A percentile compares a stretch with the other conserved stretches of the same genome.
These are phyloP conservation scores for Capsicum pubescens DNA, from an alignment of 257 asterid species.

Conservation along the genomic window DNA sequence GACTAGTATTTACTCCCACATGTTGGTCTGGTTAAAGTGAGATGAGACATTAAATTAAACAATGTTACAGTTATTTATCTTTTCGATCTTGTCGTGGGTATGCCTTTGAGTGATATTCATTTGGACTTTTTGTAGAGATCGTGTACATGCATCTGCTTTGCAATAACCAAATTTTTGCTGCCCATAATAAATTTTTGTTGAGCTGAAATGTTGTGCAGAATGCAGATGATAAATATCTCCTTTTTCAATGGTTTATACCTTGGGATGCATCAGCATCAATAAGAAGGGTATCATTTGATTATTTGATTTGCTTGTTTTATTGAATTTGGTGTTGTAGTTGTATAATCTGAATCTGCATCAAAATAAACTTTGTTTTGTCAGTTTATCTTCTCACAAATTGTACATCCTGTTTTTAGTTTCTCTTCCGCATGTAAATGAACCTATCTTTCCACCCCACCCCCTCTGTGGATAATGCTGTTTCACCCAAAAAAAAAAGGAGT, in stretches of 20 bases:
- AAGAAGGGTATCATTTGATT: neutral
- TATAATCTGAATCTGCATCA: neutral
- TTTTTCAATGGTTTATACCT: neutral
- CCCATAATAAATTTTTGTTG: conserved; percentile 5
- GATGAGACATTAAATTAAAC: conserved; percentile 23
- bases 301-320: neutral
- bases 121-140: neutral
- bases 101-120: neutral
- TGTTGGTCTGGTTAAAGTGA: conserved; percentile 15
- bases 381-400: neutral
- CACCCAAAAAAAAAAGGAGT: too few relatives aligned
- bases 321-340: neutral
- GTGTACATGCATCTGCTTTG: conserved; percentile 27
- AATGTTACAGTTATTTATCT: conserved; percentile 6
- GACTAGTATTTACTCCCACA: conserved; percentile 19
- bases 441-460: too few relatives aligned
- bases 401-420: neutral
- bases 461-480: too few relatives aligned
- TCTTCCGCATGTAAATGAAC: neutral
- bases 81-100: neutral
- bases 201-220: conserved; percentile 9
- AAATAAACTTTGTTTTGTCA: neutral
- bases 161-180: conserved; percentile 17
- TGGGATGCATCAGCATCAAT: neutral
- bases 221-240: neutral